Evolutionary conservation across 345 rosid species (phyloP).

Genomic region (Eucalyptus regnans): DNA sequence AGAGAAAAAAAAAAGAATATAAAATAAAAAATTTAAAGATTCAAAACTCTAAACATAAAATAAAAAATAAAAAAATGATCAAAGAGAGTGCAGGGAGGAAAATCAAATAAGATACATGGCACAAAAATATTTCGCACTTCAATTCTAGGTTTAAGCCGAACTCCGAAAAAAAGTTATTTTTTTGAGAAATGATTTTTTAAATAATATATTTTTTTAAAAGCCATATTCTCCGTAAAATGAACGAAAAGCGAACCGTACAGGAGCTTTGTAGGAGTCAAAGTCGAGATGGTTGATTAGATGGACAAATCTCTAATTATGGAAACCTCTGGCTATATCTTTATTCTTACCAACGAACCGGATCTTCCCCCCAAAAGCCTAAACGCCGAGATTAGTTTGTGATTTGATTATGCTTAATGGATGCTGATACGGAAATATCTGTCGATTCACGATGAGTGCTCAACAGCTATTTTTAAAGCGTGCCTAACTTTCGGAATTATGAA

Average conservation of each 20-base stretch:
- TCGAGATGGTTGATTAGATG: not conserved
- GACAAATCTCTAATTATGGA: not conserved
- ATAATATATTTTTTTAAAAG: no score
- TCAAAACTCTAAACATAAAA: no score
- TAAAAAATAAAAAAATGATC: no score
- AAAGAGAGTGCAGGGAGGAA: no score
- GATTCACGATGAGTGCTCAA: not conserved
- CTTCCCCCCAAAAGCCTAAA: not conserved
- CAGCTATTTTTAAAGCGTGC: not conserved
- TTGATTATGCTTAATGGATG: not conserved
- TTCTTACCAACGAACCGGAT: not conserved
- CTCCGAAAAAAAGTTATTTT: accelerated
- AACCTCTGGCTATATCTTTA: not conserved
- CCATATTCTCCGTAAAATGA: no score
- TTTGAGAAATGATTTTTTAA: no score
- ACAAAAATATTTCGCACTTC: no score
- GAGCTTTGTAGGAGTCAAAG: not conserved
- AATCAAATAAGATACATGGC: no score
- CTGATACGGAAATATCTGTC: not conserved
- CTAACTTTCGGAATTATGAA: not conserved
- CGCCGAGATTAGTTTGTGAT: not conserved
- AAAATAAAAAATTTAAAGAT: no score
- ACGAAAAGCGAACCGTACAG: not conserved
- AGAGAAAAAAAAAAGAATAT: no score
- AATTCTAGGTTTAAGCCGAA: no score